phyloP scores from a whole-genome alignment of 2,329 filamentous ascomycete genomes.

The Xylariaceae sp. region DNA sequence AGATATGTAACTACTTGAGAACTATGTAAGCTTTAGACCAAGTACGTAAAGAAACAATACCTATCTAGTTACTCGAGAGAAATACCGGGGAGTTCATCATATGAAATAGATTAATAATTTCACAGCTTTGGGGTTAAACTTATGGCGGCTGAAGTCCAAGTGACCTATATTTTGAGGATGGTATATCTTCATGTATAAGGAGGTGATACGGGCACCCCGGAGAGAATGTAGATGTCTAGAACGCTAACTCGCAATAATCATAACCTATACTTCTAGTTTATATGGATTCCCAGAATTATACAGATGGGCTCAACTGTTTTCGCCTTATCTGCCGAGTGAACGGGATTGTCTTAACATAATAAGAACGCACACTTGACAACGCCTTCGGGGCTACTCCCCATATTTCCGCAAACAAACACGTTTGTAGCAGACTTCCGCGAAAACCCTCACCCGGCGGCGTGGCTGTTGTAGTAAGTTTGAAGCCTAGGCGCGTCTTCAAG shows the following conservation, averaged over 20 bases:
- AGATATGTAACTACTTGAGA: too few relatives aligned
- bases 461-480: background rate
- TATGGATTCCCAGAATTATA: slow-evolving; percentile 43
- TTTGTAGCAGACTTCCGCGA: background rate
- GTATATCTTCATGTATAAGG: slow-evolving; percentile 25
- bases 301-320: slow-evolving; percentile 13
- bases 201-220: slow-evolving; percentile 48
- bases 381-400: slow-evolving; percentile 1
- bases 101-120: too few relatives aligned
- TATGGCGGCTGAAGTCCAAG: slow-evolving; percentile 35
- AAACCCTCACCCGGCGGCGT: background rate
- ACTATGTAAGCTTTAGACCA: too few relatives aligned
- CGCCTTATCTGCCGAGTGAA: background rate
- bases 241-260: slow-evolving; percentile 43
- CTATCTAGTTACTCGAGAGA: too few relatives aligned
- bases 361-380: background rate
- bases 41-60: too few relatives aligned
- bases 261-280: slow-evolving; percentile 41
- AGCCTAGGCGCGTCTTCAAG: background rate
- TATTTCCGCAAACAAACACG: background rate
- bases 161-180: slow-evolving; percentile 7
- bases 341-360: background rate
- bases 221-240: slow-evolving; percentile 55
- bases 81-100: too few relatives aligned
- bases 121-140: background rate